These are phyloP conservation scores for thale cress (Arabidopsis thaliana) DNA, from an alignment of 345 rosid genomes.

Conservation along the genomic window TAIR10.1 NC_003070.9:4191501-4192000, in stretches of 20 bases:
- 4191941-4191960: not conserved
- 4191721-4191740: slow-evolving; percentile 42
- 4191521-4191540: no score
- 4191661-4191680: slow-evolving; percentile 44
- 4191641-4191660: slow-evolving; percentile 42
- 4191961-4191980: not conserved
- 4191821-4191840: not conserved
- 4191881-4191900: not conserved
- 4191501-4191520: no score
- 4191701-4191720: slow-evolving; percentile 19
- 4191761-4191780: slow-evolving; percentile 23
- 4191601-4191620: slow-evolving; percentile 41
- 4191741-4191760: slow-evolving; percentile 38
- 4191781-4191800: not conserved
- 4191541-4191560: not conserved
- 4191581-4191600: slow-evolving; percentile 16
- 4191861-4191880: not conserved
- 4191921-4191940: no score
- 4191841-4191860: not conserved
- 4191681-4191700: slow-evolving; percentile 34
- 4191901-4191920: not conserved
- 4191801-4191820: not conserved
- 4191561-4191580: slow-evolving; percentile 3
- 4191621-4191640: slow-evolving; percentile 50
- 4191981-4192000: not conserved